Evolutionary conservation across 192 early-diverging fungal genomes (phyloP), one percentile per base, ranked within the genome.

Genomic region (Backusella liffmaniae): DNA sequence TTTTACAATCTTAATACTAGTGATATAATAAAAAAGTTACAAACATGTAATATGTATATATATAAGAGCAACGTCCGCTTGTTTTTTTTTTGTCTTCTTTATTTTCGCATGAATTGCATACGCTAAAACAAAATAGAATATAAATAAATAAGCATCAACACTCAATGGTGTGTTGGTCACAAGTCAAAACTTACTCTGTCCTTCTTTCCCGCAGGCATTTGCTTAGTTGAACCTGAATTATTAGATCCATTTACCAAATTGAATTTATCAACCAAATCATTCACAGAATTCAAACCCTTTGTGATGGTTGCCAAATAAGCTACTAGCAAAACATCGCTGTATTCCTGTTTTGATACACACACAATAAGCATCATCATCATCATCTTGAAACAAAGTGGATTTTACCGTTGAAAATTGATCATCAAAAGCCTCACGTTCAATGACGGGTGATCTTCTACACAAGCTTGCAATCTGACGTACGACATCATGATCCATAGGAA

Each of bases 251-350:
- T 72, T 29, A 83, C 76, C n/a, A 88, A 56, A 71, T 90, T 90
- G 51, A 86, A 82, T 67, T 88, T 90, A 51, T 88, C 85, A 18
- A 86, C 74, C 67, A 94, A 86, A 69, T 95, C 91, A 72, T 89
- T 90, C 70, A 94, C 76, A 10, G 74, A 79, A 79, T 90, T 83
- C 1, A 89, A 84, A 15, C 91, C 92, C 79, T 95, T 95, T 12
- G 95, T 95, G 49, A 96, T 86, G 0, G 88, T 84, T 1, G 94
- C 90, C 53, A 96, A 82, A 77, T 94, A 92, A 23, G 90, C 82
- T 36, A 90, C 91, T 36, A 96, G 82, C 4, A 94, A 80, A 32
- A 94, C 90, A 78, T 96, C 95, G 70, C 92, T 94, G 79, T 91
- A 94, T 80, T 95, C 93, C 93, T 95, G 80, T 21, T 37, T 66